A percentile compares a stretch with the other conserved stretches of the same genome.
These are phyloP conservation scores for Delonix regia DNA, from an alignment of 306 rosid species.

Conservation along the genomic window DNA sequence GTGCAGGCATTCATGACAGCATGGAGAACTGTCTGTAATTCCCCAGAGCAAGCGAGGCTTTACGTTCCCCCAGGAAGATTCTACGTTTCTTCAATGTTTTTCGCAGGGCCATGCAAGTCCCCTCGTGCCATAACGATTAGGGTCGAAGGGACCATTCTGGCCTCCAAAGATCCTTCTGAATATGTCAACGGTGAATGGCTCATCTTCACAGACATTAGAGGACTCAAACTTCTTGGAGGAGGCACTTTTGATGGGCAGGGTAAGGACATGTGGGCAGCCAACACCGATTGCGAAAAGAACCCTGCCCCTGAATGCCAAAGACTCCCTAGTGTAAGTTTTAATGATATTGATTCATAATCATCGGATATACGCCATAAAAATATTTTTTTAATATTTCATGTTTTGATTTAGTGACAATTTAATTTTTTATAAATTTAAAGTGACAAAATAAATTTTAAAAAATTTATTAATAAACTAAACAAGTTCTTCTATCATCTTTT, in stretches of 20 bases:
- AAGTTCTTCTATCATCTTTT: too few species aligned
- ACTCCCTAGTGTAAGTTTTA: conserved; percentile 63
- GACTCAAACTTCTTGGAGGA: conserved; percentile 59
- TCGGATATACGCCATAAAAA: too few species aligned
- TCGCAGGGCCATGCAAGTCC: conserved; percentile 70
- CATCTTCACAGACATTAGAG: conserved; percentile 47
- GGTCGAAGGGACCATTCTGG: conserved; percentile 60
- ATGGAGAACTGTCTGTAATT: conserved; percentile 64
- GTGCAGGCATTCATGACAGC: conserved; percentile 64
- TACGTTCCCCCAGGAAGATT: conserved; percentile 58
- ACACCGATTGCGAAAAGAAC: conserved; percentile 39
- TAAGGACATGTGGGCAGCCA: conserved; percentile 46
- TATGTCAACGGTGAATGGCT: conserved; percentile 60
- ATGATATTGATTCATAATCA: too few species aligned
- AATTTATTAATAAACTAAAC: too few species aligned
- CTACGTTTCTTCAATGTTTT: conserved; percentile 49
- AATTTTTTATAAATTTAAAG: too few species aligned
- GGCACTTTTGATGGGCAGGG: conserved; percentile 87
- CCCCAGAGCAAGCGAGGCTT: conserved; percentile 47
- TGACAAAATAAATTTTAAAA: too few species aligned
- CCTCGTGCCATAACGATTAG: conserved; percentile 53
- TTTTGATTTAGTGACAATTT: too few species aligned
- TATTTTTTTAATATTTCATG: too few species aligned
- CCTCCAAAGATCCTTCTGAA: conserved; percentile 49
- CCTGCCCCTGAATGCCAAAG: conserved; percentile 31